Percentiles rank a stretch among this genome's conserved stretches.
These are phyloP conservation scores for Bipolaris cookei DNA, from an alignment of 2,329 filamentous ascomycete genomes.

Conservation along the genomic window DNA sequence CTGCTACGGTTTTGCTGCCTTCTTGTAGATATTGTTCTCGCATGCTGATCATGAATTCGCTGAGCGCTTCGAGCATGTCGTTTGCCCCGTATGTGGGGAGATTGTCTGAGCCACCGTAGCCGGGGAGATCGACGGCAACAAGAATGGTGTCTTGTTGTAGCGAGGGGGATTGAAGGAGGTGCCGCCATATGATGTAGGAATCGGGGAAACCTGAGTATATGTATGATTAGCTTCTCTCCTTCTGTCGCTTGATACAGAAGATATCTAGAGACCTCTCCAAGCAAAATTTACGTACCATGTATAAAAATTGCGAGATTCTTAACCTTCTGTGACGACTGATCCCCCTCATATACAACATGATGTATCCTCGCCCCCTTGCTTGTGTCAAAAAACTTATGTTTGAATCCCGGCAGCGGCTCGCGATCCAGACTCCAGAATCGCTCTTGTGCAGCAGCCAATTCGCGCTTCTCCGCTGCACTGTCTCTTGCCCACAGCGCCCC, in stretches of 20 bases:
- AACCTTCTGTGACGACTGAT: constrained; percentile 19
- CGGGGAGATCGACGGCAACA: constrained; percentile 64
- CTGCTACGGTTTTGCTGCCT: constrained; percentile 51
- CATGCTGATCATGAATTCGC: constrained; percentile 60
- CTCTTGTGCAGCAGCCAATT: constrained; percentile 53
- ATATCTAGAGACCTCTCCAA: neutral
- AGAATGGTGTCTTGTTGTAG: constrained; percentile 52
- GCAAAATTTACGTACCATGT: constrained; percentile 49
- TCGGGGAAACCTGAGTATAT: constrained; percentile 60
- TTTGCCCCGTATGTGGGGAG: constrained; percentile 58
- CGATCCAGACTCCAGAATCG: constrained; percentile 62
- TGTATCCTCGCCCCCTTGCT: constrained; percentile 60
- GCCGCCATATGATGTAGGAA: constrained; percentile 62
- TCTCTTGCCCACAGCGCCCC: constrained; percentile 37
- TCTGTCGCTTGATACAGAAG: neutral
- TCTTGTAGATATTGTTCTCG: constrained; percentile 52
- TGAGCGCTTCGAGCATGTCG: constrained; percentile 60
- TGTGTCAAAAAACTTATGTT: constrained; percentile 60
- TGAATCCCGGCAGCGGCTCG: constrained; percentile 53
- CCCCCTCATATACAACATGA: constrained; percentile 55
- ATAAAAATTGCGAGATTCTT: constrained; percentile 59
- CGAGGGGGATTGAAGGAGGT: constrained; percentile 53
- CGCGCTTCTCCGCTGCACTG: constrained; percentile 34
- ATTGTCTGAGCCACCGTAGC: constrained; percentile 64
- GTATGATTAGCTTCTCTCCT: neutral